Evolutionary conservation across 2,329 filamentous ascomycete species (phyloP).

Genomic region (Mycogone perniciosa): DNA sequence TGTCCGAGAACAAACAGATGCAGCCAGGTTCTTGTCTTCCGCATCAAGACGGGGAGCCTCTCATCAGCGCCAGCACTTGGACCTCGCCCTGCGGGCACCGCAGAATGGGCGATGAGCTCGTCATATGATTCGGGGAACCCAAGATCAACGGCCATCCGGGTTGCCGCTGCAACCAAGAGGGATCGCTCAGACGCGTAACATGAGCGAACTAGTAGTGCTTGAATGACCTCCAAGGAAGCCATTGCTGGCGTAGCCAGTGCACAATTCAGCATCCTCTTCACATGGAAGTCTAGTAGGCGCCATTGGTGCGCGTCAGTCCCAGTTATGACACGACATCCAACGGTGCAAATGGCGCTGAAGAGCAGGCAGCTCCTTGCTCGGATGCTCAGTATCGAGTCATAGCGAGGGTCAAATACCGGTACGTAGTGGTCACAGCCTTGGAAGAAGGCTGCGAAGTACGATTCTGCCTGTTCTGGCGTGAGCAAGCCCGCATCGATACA

Average conservation of each 20-base stretch:
- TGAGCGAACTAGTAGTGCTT: constrained; percentile 45
- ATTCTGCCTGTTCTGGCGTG: constrained; percentile 17
- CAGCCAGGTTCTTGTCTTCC: constrained; percentile 43
- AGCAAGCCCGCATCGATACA: constrained; percentile 18
- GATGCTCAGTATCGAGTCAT: constrained; percentile 41
- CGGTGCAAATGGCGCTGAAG: constrained; percentile 45
- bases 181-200: constrained; percentile 48
- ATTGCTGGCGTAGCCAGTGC: constrained; percentile 18
- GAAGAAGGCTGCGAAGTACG: constrained; percentile 22
- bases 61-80: constrained; percentile 16
- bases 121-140: constrained; percentile 38
- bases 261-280: constrained; percentile 38
- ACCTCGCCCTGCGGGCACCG: neutral
- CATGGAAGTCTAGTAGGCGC: constrained; percentile 37
- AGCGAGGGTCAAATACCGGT: constrained; percentile 20
- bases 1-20: constrained; percentile 46
- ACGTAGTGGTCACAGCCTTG: constrained; percentile 23
- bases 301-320: constrained; percentile 34
- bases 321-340: constrained; percentile 41
- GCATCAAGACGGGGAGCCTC: constrained; percentile 27
- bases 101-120: constrained; percentile 24
- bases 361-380: constrained; percentile 41
- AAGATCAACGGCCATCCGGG: constrained; percentile 44
- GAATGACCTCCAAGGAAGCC: constrained; percentile 41
- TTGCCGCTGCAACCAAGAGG: constrained; percentile 42